Percentiles rank a stretch among this genome's conserved stretches.
Evolutionary conservation across 2,329 filamentous ascomycete species (phyloP).

Genomic region (Botrytis fabae): DNA sequence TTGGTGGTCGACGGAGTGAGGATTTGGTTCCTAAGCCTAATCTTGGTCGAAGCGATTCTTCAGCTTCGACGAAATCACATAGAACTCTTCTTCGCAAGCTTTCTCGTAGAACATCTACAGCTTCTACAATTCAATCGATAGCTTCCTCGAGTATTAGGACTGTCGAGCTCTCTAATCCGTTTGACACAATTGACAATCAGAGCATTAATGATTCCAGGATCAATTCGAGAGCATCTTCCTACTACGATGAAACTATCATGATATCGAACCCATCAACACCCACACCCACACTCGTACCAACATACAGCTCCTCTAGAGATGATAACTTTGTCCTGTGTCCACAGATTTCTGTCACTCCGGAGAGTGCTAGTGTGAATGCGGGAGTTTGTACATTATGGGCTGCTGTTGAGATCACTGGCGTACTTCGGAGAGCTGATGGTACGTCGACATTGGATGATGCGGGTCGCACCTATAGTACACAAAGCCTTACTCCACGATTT

Average conservation of each 20-base stretch:
- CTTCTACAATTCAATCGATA: slow-evolving; percentile 7
- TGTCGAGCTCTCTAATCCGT: slow-evolving; percentile 20
- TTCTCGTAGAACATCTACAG: slow-evolving; percentile 30
- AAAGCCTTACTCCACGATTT: slow-evolving; percentile 12
- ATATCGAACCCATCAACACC: slow-evolving; percentile 8
- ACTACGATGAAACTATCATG: slow-evolving; percentile 15
- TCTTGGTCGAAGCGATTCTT: slow-evolving; percentile 2
- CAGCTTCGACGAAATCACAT: not conserved
- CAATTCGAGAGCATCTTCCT: slow-evolving; percentile 29
- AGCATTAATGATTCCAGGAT: slow-evolving; percentile 31
- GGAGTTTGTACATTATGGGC: slow-evolving; percentile 40
- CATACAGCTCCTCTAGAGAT: not conserved
- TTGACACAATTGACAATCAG: slow-evolving; percentile 25
- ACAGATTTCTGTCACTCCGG: slow-evolving; percentile 39
- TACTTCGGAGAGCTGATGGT: slow-evolving; percentile 32
- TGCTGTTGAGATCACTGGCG: slow-evolving; percentile 42
- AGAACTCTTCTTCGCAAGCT: slow-evolving; percentile 33
- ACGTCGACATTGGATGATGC: slow-evolving; percentile 17
- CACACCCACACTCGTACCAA: not conserved
- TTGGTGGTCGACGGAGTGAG: slow-evolving; percentile 29
- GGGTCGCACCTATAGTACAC: slow-evolving; percentile 1
- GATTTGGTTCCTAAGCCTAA: slow-evolving; percentile 23
- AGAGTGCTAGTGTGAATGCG: slow-evolving; percentile 38
- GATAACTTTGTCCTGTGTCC: slow-evolving; percentile 35
- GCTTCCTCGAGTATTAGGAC: slow-evolving; percentile 9